Evolutionary conservation across 2,329 filamentous ascomycete genomes (phyloP), one percentile per base, ranked within the genome.

Genomic region (Diatrype stigma): DNA sequence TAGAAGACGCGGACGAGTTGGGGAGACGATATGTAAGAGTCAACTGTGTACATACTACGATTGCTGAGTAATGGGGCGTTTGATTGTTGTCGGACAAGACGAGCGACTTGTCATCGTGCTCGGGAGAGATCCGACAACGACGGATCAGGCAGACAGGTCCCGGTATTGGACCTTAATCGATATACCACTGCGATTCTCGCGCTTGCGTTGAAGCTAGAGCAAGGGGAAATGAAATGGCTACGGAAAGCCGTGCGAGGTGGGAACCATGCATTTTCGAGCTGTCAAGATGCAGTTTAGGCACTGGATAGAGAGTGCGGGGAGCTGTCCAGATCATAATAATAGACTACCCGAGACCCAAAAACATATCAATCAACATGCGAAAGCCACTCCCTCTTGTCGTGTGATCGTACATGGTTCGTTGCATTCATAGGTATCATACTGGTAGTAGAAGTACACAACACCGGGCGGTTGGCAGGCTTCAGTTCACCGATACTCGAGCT

Each of bases 21-120:
- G 48, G 42, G 49, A 48, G 47, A 48, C 51, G 37, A 51, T 42
- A 40, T 59, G 57, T 59, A 59, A 58, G 52, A 59, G 40, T 59
- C 42, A 46, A 51, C 16, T 23, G 37, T 59, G 57, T 59, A 59
- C 57, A 58, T 59, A 59, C 17, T 38, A 47, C 32, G 32, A 23
- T 47, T 47, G 6, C 21, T 21, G 12, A 23, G 19, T 8, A 28
- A 26, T 12, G 40, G 22, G 22, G 40, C 12, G 16, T 44, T 23
- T 16, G 16, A 5, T 16, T n/a, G 22, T 44, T 11, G 12, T 17
- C 22, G 40, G 40, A 26, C 40, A 23, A 22, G 40, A 44, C 40
- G 40, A 44, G 21, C 40, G 40, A 16, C 11, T 17, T 23, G 7
- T 28, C 34, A 37, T 17, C 14, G 16, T 17, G 14, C 37, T 40